phyloP scores from a whole-genome alignment of 2,329 filamentous ascomycete genomes.

The Madurella fahalii region DNA sequence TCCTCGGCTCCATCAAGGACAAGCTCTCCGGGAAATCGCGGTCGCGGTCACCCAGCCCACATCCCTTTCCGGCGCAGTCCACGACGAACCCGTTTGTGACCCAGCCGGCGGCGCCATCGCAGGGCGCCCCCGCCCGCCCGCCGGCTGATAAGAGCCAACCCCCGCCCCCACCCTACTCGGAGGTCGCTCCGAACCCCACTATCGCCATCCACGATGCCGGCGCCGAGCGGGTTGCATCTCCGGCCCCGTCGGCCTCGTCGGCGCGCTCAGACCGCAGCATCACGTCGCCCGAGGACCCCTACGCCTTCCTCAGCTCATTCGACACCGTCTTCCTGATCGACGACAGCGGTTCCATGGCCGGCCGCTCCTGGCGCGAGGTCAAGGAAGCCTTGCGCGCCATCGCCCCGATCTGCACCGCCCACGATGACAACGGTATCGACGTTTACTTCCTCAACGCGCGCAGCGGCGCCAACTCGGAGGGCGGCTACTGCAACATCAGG shows the following conservation, averaged over 20 bases:
- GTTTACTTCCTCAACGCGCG: slow-evolving; percentile 82
- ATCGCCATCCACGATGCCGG: slow-evolving; percentile 13
- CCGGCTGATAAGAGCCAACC: not conserved
- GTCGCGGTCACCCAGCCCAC: slow-evolving; percentile 15
- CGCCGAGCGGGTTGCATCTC: slow-evolving; percentile 19
- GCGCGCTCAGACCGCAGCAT: slow-evolving; percentile 30
- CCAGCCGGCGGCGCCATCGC: not conserved
- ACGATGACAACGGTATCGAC: slow-evolving; percentile 83
- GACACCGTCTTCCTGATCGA: slow-evolving; percentile 91
- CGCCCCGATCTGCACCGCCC: slow-evolving; percentile 72
- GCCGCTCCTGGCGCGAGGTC: slow-evolving; percentile 72
- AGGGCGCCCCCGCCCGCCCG: not conserved
- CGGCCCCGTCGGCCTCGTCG: slow-evolving; percentile 25
- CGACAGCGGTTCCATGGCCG: slow-evolving; percentile 84
- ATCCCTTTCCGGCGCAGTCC: not conserved
- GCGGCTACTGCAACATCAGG: slow-evolving; percentile 63
- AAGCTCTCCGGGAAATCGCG: slow-evolving; percentile 32
- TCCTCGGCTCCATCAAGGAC: slow-evolving; percentile 33
- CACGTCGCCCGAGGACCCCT: slow-evolving; percentile 58
- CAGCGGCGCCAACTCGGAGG: slow-evolving; percentile 36
- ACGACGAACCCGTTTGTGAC: slow-evolving; percentile 10
- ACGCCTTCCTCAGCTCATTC: slow-evolving; percentile 71
- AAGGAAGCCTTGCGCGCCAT: slow-evolving; percentile 66
- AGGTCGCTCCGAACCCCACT: slow-evolving; percentile 10
- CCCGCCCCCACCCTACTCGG: slow-evolving; percentile 22